Conservation (phyloP, 2,329 filamentous ascomycete genomes). For the Alternaria ventricosa region DNA sequence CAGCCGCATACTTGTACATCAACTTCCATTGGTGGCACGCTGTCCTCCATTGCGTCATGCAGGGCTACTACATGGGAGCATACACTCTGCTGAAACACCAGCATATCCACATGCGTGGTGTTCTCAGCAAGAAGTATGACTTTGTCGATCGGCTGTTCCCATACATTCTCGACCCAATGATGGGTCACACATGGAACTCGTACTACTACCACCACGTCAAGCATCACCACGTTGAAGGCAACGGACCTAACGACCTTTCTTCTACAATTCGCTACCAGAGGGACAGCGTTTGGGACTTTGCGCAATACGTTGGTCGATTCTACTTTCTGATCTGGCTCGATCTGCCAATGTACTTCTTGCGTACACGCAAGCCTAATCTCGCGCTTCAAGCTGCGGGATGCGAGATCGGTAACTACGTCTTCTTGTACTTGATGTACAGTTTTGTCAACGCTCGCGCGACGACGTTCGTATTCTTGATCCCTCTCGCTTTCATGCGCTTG, state of each 20-base stretch:
- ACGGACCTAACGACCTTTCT: slow-evolving; percentile 77
- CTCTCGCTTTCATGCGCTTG: slow-evolving; percentile 69
- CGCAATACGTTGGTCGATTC: slow-evolving; percentile 77
- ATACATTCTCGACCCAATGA: slow-evolving; percentile 75
- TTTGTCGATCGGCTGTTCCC: slow-evolving; percentile 71
- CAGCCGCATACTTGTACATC: slow-evolving; percentile 68
- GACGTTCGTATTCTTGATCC: slow-evolving; percentile 70
- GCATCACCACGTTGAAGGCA: slow-evolving; percentile 83
- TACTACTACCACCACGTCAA: slow-evolving; percentile 89
- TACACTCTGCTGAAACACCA: slow-evolving; percentile 87
- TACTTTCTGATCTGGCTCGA: slow-evolving; percentile 77
- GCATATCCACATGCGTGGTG: slow-evolving; percentile 78
- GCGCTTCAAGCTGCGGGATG: slow-evolving; percentile 65
- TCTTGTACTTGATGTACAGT: slow-evolving; percentile 60
- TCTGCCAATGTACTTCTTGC: slow-evolving; percentile 74
- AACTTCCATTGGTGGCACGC: slow-evolving; percentile 73
- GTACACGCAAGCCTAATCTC: slow-evolving; percentile 63
- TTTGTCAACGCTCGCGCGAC: slow-evolving; percentile 61
- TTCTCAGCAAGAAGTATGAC: slow-evolving; percentile 63
- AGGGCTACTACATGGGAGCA: slow-evolving; percentile 71
- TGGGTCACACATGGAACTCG: slow-evolving; percentile 85
- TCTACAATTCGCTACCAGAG: slow-evolving; percentile 79
- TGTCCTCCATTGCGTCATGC: slow-evolving; percentile 68
- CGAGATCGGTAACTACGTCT: slow-evolving; percentile 61
- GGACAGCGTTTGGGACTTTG: slow-evolving; percentile 69